Evolutionary conservation across 768 basidiomycete genomes (phyloP), one percentile per base, ranked within the genome.

Genomic region (Naganishia onofrii): DNA sequence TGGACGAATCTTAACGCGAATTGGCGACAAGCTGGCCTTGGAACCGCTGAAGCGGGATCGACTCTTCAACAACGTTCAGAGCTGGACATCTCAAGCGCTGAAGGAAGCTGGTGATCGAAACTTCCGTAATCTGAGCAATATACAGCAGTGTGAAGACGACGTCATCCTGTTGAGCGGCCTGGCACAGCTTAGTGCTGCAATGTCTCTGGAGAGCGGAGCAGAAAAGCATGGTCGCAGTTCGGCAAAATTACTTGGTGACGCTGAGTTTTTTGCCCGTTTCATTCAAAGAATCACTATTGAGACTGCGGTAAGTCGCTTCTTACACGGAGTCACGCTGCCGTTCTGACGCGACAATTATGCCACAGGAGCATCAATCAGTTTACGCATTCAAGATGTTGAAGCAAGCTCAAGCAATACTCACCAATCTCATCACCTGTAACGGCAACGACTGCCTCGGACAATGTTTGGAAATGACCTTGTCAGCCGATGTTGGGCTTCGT

Each of bases 191-290:
- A 63, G 60, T 44, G 60, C 38, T 44, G 38, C 60, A 10, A 63
- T 63, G 60, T 63, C 60, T 1, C 23, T 63, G 15, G 38, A 26
- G 7, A 42, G 29, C 21, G 60, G 38, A n/a, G 23, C 32, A 12
- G 60, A 63, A 26, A 63, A 42, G 21, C 60, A 63, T 15, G 38
- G 21, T 28, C 60, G 38, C 7, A 63, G 38, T 7, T 63, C 60
- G 21, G 6, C 38, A 8, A 63, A 63, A 29, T 28, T 44, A 44
- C 36, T 63, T 12, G 38, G 23, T 26, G 60, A 63, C 28, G 60
- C 60, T 26, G 60, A 63, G 38, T 63, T 63, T 63, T 63, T 63
- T 29, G 60, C 60, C 34, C 60, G 60, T 8, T 63, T 63, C 60
- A 63, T 63, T 21, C 60, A 63, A 28, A 63, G 60, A 36, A 63